Evolutionary conservation across 768 basidiomycete genomes (phyloP).

Genomic region (Lactarius sp.): DNA sequence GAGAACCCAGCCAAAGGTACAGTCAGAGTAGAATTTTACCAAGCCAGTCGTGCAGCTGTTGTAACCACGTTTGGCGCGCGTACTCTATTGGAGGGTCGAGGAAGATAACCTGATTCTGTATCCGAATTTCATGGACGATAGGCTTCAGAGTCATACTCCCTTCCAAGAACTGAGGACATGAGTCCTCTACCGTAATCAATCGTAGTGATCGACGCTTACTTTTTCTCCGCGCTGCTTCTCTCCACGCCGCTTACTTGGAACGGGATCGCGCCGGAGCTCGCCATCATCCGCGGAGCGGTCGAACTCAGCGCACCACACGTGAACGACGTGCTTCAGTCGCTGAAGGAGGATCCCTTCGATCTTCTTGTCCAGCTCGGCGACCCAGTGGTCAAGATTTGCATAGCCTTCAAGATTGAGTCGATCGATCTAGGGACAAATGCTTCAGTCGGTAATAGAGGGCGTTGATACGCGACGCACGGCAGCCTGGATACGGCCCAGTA

Average conservation of each 20-base stretch:
- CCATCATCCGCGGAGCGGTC: conserved; percentile 64
- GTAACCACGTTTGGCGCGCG: conserved; percentile 85
- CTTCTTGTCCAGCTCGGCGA: conserved; percentile 52
- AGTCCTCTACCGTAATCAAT: not conserved
- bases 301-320: conserved; percentile 87
- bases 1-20: not conserved
- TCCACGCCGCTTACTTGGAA: conserved; percentile 56
- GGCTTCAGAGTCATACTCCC: conserved; percentile 74
- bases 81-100: conserved; percentile 96
- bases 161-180: conserved; percentile 53
- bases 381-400: conserved; percentile 61
- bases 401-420: conserved; percentile 94
- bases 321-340: conserved; percentile 71
- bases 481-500: conserved; percentile 75
- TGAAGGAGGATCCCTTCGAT: conserved; percentile 79
- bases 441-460: not conserved
- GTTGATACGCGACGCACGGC: conserved; percentile 49
- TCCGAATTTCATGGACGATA: conserved; percentile 92
- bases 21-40: conserved; percentile 39
- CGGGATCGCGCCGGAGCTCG: conserved; percentile 50
- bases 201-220: conserved; percentile 36
- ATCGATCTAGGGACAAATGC: conserved; percentile 60
- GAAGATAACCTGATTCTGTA: conserved; percentile 99
- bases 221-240: conserved; percentile 76
- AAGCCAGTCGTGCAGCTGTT: conserved; percentile 85